Percentiles rank a stretch among this genome's conserved stretches.
Conservation (phyloP, 176 grass and related monocot genomes). For the Hyparrhenia diplandra region DNA sequence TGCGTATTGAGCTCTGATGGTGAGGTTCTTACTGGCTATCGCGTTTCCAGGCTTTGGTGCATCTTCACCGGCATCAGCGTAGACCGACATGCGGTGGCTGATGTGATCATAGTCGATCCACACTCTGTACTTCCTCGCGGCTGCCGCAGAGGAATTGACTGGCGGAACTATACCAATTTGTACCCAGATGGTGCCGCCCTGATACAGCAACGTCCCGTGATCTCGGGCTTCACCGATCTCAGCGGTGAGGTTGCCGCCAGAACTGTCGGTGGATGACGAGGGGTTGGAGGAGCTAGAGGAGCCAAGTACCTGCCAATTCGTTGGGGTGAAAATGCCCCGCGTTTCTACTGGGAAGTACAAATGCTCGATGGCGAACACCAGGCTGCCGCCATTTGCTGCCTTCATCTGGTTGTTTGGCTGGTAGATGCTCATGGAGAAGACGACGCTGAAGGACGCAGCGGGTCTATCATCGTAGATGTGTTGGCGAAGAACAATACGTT, state of each 20-base stretch:
- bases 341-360: rapidly evolving
- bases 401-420: neutral
- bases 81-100: too few relatives aligned
- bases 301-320: neutral
- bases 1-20: neutral
- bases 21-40: too few relatives aligned
- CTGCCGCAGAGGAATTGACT: too few relatives aligned
- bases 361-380: neutral
- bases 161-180: neutral
- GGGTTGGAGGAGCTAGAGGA: neutral
- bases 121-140: neutral
- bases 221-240: neutral
- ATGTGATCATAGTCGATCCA: neutral
- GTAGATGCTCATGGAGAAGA: neutral
- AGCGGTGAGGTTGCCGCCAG: neutral
- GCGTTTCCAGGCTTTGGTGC: too few relatives aligned
- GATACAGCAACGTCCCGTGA: neutral
- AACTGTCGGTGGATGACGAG: neutral
- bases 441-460: neutral
- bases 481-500: neutral
- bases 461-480: rapidly evolving
- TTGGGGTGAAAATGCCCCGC: neutral
- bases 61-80: too few relatives aligned
- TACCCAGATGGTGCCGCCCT: neutral
- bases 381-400: neutral